A percentile compares a stretch with the other conserved stretches of the same genome.
These are phyloP conservation scores for Miamiensis avidus DNA, from an alignment of 169 alveolate species.

Conservation along the genomic window DNA sequence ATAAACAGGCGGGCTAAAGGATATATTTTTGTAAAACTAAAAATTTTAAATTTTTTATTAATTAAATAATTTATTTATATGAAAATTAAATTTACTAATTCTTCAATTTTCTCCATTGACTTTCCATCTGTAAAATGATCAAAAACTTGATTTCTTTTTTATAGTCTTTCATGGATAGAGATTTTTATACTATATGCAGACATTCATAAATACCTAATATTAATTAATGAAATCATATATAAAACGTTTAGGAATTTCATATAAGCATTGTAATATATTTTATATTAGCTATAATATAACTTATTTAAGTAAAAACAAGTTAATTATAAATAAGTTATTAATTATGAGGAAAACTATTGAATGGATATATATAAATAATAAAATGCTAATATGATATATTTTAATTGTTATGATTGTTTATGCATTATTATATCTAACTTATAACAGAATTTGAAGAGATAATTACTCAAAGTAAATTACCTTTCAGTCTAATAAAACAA, in stretches of 20 bases:
- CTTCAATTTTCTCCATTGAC: slow-evolving; percentile 50
- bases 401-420: no score
- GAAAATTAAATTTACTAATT: slow-evolving; percentile 31
- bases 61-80: background rate
- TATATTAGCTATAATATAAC: background rate
- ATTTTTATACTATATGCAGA: slow-evolving; percentile 56
- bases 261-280: background rate
- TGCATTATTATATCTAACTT: no score
- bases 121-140: slow-evolving; percentile 40
- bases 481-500: no score
- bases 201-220: slow-evolving; percentile 69
- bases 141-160: slow-evolving; percentile 36
- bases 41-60: background rate
- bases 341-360: no score
- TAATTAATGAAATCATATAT: background rate
- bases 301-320: no score
- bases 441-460: no score
- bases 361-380: no score
- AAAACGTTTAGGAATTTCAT: background rate
- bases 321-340: no score
- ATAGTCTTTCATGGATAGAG: slow-evolving; percentile 53
- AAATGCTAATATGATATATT: background rate
- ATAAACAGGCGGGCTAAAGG: slow-evolving; percentile 74
- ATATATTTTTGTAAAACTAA: slow-evolving; percentile 70
- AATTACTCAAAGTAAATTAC: no score